Evolutionary conservation across 2,329 filamentous ascomycete species (phyloP), one percentile per base, ranked within the genome.

Genomic region (Zymoseptoria ardabiliae): DNA sequence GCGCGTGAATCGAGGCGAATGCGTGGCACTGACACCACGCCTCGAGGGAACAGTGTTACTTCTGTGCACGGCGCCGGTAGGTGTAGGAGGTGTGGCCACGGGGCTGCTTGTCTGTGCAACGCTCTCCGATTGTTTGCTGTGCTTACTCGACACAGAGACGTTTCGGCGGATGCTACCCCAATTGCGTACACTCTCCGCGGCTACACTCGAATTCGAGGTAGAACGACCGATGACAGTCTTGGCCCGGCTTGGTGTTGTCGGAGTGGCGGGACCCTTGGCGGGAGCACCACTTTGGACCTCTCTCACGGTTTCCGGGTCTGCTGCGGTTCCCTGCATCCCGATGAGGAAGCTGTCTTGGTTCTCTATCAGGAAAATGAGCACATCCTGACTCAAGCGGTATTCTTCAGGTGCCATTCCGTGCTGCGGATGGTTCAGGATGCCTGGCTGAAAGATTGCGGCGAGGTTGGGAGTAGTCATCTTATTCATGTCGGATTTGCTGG

Each of bases 291-390:
- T 90, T 70, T 92, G 86, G 45, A 86, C 79, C 61, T 86, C 84
- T 68, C 84, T 82, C 54, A 85, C 80, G 7, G 84, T 86, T 61
- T 85, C 86, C 71, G 95, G 90, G 71, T 97, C 92, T n/a, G 92
- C 90, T n/a, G 86, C 92, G n/a, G 92, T 97, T 51, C 94, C 94
- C 71, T 91, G 90, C 94, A 99, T 99, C 58, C 94, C 94, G 65
- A 99, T 95, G 65, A 99, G 79, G 79, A 99, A 99, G 74, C 96
- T 90, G 70, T 99, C 94, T 73, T 99, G 94, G 69, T 99, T 96
- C 72, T 97, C 92, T 66, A 99, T 99, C 67, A 99, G 78, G 74
- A 99, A 99, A 55, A 99, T 96, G 64, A 99, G 82, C 20, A 99
- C 93, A 69, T 94, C 93, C 79, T 99, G 94, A 72, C 95, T 97